A percentile compares a stretch with the other conserved stretches of the same genome.
Evolutionary conservation across 2,329 filamentous ascomycete genomes (phyloP).

Genomic region (Xylariaceae sp.): DNA sequence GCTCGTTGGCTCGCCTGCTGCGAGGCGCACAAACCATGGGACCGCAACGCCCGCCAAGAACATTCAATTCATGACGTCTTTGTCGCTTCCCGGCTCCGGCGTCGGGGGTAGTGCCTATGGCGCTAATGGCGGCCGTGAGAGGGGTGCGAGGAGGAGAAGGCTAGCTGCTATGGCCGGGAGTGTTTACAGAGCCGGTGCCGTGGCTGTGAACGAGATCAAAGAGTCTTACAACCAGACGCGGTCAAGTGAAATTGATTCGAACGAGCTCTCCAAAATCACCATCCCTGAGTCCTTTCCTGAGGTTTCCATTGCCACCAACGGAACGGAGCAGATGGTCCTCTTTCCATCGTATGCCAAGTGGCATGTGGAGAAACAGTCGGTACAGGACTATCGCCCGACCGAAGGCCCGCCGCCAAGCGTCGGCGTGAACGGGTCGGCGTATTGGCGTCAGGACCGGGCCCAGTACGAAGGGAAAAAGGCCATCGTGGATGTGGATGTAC

Average conservation of each 20-base stretch:
- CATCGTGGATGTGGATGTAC: conserved; percentile 86
- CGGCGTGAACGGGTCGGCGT: conserved; percentile 58
- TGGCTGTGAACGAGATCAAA: conserved; percentile 53
- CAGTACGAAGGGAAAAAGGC: conserved; percentile 75
- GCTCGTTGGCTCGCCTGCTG: conserved; percentile 36
- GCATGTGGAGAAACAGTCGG: conserved; percentile 49
- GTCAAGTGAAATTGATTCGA: conserved; percentile 33
- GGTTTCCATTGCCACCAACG: conserved; percentile 70
- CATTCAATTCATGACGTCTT: conserved; percentile 28
- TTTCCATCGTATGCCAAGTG: conserved; percentile 89
- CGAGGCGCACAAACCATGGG: conserved; percentile 33
- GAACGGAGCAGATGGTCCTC: conserved; percentile 85
- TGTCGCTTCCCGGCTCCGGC: conserved; percentile 28
- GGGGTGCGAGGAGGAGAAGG: conserved; percentile 70
- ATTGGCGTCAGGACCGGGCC: conserved; percentile 75
- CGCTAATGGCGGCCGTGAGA: conserved; percentile 43
- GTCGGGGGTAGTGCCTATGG: conserved; percentile 34
- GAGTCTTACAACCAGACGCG: conserved; percentile 55
- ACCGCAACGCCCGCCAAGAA: conserved; percentile 22
- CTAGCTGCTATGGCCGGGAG: conserved; percentile 60
- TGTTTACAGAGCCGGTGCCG: conserved; percentile 51
- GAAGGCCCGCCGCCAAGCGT: conserved; percentile 37
- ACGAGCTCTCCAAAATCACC: conserved; percentile 35
- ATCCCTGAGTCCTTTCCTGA: conserved; percentile 79
- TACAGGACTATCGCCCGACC: conserved; percentile 29